Evolutionary conservation across 305 asterid species (phyloP).

Genomic region (Rubia peregrina): DNA sequence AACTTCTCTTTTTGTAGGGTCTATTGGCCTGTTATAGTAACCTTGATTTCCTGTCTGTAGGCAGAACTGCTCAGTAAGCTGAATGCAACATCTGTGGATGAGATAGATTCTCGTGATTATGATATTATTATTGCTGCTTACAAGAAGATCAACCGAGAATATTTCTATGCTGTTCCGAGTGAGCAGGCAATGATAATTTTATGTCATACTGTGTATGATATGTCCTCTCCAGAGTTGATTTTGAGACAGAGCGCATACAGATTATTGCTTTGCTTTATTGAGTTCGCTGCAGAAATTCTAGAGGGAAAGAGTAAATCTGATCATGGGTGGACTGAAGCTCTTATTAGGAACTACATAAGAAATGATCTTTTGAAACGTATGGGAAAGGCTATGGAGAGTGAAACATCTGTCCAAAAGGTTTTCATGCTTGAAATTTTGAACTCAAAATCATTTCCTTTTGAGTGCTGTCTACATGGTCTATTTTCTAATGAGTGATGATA

Average conservation of each 20-base stretch:
- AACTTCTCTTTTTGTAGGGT: slow-evolving; percentile 7
- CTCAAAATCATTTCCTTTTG: slow-evolving; percentile 8
- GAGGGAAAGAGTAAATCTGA: slow-evolving; percentile 30
- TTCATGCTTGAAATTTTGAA: slow-evolving; percentile 16
- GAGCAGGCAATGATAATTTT: slow-evolving; percentile 70
- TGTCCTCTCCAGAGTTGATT: slow-evolving; percentile 80
- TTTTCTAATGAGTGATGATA: background rate
- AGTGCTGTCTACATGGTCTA: background rate
- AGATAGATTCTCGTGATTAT: slow-evolving; percentile 73
- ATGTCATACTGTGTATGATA: slow-evolving; percentile 70
- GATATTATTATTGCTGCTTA: slow-evolving; percentile 72
- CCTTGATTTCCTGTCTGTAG: slow-evolving; percentile 35
- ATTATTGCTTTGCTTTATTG: slow-evolving; percentile 64
- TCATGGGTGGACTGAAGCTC: slow-evolving; percentile 39
- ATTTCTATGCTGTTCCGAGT: slow-evolving; percentile 47
- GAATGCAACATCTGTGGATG: slow-evolving; percentile 64
- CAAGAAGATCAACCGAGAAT: slow-evolving; percentile 47
- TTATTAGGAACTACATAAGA: slow-evolving; percentile 41
- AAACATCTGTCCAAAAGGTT: slow-evolving; percentile 71
- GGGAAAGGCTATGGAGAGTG: slow-evolving; percentile 85
- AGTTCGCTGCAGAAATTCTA: slow-evolving; percentile 53
- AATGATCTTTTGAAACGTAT: slow-evolving; percentile 72
- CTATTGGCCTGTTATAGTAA: slow-evolving; percentile 12
- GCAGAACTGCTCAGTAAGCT: slow-evolving; percentile 67
- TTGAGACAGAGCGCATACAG: slow-evolving; percentile 83